These are phyloP conservation scores for Agarophyton chilense DNA, from an alignment of 23 red algal species.

Conservation along the genomic window DNA sequence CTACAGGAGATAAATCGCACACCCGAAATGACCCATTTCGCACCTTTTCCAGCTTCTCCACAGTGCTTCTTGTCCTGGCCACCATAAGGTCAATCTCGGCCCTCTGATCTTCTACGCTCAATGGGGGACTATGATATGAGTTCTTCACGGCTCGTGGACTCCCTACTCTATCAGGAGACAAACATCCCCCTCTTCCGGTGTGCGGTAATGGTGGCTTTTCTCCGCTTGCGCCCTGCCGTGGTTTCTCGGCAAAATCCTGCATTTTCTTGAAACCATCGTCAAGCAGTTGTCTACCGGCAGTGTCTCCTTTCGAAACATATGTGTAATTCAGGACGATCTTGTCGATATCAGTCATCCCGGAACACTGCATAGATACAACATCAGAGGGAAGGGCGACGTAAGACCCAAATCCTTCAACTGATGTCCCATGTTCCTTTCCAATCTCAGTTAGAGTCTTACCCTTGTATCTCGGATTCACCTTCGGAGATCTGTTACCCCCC, in stretches of 20 bases:
- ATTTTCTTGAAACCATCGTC: background rate
- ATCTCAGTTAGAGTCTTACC: conserved; percentile 38
- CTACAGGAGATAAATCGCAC: conserved; percentile 9
- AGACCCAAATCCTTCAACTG: conserved; percentile 8
- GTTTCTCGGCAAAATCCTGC: background rate
- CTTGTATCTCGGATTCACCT: conserved; percentile 49
- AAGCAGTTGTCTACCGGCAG: background rate
- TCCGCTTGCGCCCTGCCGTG: background rate
- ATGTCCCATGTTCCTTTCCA: conserved; percentile 17
- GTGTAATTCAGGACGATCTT: conserved; percentile 31
- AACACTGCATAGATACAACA: conserved; percentile 23
- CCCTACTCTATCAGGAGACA: background rate
- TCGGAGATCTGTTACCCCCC: conserved; percentile 15
- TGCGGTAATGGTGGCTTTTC: background rate
- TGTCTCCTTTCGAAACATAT: conserved; percentile 24
- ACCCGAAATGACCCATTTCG: background rate
- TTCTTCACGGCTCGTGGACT: conserved; percentile 18
- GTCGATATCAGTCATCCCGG: conserved; percentile 40
- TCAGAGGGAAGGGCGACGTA: conserved; percentile 43
- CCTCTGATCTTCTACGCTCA: conserved; percentile 51
- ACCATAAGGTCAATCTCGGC: conserved; percentile 36
- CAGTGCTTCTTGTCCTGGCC: background rate
- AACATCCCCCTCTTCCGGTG: background rate
- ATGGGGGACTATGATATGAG: background rate
- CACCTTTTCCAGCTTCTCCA: conserved; percentile 15